Base-by-base conservation (phyloP, 192 early-diverging fungal genomes). In the Backusella morwellensis region DNA sequence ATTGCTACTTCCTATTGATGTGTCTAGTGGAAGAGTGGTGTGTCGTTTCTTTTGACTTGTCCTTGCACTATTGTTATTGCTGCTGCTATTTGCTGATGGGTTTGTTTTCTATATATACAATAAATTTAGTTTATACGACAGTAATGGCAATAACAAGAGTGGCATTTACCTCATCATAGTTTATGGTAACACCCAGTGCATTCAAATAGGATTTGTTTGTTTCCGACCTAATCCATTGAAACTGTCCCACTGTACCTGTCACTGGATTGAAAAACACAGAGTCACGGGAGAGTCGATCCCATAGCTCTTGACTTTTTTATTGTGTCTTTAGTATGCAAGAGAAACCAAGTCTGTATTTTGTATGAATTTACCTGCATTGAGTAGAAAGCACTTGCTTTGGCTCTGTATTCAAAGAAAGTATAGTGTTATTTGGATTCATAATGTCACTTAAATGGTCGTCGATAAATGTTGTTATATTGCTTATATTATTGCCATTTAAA, bases 231-330 rank as follows among this genome's bases (percentile, higher is more conserved):
- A 76, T 80, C 82, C 82, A 84, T 34, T 80, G 82, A 35, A 84
- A 84, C 35, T 84, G 82, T 11, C 82, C 82, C 29, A 84, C 72
- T 11, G 75, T 66, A 8, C 82, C 82, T 42, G 82, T 84, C 23
- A 80, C 44, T 40, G 82, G 77, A 68, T 84, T 84, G n/a, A 78
- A 84, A 35, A 84, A 84, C 7, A 84, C 79, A 12, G 82, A 74
- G 40, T 84, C 82, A 11, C 74, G 63, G 21, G 82, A 84, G 12
- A 84, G 70, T 32, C 78, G 80, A 17, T 71, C 59, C 82, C 82
- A 84, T 2, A 84, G 66, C 19, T 84, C 82, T 29, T 42, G 47
- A 44, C 82, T 80, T 11, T 29, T 29, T 0, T 38, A 42, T 77
- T 78, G 35, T 19, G 19, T 68, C 41, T n/a, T 78, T 78, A 35